Conservation (phyloP, 2,329 filamentous ascomycete genomes). For the Sporothrix sp. region DNA sequence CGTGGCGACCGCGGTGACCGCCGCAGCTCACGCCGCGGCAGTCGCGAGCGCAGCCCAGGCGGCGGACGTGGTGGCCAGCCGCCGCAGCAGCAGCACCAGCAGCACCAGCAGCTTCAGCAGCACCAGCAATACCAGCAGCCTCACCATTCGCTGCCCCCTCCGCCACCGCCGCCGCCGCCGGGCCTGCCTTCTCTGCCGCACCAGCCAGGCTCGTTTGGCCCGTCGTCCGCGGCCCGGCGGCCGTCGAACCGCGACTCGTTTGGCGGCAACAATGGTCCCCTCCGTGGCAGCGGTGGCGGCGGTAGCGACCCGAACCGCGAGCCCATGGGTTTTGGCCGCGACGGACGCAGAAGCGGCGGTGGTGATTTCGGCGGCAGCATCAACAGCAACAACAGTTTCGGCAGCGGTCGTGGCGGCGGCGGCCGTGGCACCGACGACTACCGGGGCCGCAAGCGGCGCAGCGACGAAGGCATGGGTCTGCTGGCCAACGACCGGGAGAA, state of each 20-base stretch:
- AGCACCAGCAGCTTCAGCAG: neutral
- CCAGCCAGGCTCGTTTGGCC: neutral
- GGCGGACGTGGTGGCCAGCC: constrained; percentile 26
- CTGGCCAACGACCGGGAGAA: constrained; percentile 43
- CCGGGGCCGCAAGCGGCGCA: constrained; percentile 34
- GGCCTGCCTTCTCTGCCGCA: neutral
- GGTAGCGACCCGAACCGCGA: constrained; percentile 21
- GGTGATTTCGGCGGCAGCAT: neutral
- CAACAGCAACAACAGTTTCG: constrained; percentile 19
- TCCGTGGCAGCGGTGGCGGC: constrained; percentile 21
- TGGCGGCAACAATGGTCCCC: constrained; percentile 22
- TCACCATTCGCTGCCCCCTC: neutral
- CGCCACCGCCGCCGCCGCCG: constrained; percentile 7
- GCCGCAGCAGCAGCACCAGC: constrained; percentile 21
- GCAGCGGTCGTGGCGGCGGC: constrained; percentile 26
- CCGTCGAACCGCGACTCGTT: neutral
- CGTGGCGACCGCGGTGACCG: constrained; percentile 18
- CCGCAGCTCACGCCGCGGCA: constrained; percentile 23
- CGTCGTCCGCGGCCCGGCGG: neutral
- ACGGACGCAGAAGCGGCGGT: constrained; percentile 26
- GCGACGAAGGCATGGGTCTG: constrained; percentile 41
- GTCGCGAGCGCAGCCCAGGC: constrained; percentile 38
- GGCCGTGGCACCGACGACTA: constrained; percentile 29
- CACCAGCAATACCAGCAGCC: neutral
- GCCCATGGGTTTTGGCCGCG: constrained; percentile 22